These are phyloP conservation scores for Apiospora malaysiana DNA, from an alignment of 2,329 filamentous ascomycete genomes.

Conservation along the genomic window DNA sequence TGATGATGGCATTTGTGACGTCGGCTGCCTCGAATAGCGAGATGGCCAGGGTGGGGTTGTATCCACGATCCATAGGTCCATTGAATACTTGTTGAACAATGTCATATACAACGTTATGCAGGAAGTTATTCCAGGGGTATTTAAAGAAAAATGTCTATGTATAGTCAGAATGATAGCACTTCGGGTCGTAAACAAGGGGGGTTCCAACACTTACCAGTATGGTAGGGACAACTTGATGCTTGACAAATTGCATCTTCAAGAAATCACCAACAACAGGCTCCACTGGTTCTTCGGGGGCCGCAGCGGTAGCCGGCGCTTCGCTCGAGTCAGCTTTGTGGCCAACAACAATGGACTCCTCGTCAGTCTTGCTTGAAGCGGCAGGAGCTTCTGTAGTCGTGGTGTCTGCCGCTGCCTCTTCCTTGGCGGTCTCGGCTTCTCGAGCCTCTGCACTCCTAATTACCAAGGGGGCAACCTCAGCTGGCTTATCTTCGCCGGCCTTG, in stretches of 20 bases:
- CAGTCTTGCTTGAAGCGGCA: slow-evolving; percentile 28
- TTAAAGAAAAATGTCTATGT: slow-evolving; percentile 92
- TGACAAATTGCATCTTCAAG: slow-evolving; percentile 95
- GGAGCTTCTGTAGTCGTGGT: slow-evolving; percentile 20
- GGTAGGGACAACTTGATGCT: slow-evolving; percentile 91
- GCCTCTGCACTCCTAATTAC: background rate
- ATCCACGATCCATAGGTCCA: slow-evolving; percentile 94
- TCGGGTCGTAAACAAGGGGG: background rate
- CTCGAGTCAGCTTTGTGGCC: slow-evolving; percentile 30
- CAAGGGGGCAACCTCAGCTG: background rate
- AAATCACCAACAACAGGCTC: slow-evolving; percentile 90
- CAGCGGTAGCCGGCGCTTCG: slow-evolving; percentile 29
- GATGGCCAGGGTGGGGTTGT: slow-evolving; percentile 86
- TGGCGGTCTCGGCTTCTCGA: background rate
- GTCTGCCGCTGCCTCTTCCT: slow-evolving; percentile 19
- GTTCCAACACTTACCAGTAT: slow-evolving; percentile 73
- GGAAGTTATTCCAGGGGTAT: slow-evolving; percentile 99
- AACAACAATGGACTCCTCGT: slow-evolving; percentile 38
- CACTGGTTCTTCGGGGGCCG: slow-evolving; percentile 27
- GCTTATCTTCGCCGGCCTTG: background rate
- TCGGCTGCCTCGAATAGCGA: slow-evolving; percentile 91
- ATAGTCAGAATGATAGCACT: slow-evolving; percentile 26
- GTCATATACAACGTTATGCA: slow-evolving; percentile 99
- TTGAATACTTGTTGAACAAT: slow-evolving; percentile 99
- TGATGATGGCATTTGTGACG: slow-evolving; percentile 89